A percentile compares a stretch with the other conserved stretches of the same genome.
Evolutionary conservation across 1,139 yeast genomes (phyloP).

Genomic region (Taphrina confusa): DNA sequence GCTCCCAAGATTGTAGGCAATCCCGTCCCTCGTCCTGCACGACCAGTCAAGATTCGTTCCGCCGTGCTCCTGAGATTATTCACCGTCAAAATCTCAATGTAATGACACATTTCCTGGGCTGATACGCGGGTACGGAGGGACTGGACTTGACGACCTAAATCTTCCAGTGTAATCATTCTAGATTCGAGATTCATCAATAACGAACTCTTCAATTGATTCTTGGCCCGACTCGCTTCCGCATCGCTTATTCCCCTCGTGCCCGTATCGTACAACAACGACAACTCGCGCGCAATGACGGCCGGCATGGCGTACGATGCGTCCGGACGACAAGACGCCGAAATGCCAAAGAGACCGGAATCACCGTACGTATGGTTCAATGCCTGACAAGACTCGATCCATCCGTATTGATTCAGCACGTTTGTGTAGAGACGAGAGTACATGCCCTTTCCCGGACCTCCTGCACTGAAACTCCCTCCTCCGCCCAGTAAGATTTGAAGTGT

Average conservation of each 20-base stretch:
- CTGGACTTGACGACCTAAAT: slow-evolving; percentile 91
- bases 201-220: slow-evolving; percentile 87
- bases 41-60: slow-evolving; percentile 70
- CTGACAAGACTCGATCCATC: slow-evolving; percentile 84
- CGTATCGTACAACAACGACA: slow-evolving; percentile 35
- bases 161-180: slow-evolving; percentile 87
- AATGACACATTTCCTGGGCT: slow-evolving; percentile 76
- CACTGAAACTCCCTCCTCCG: slow-evolving; percentile 96
- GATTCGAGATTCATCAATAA: slow-evolving; percentile 90
- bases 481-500: slow-evolving; percentile 90
- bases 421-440: slow-evolving; percentile 95
- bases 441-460: slow-evolving; percentile 99
- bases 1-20: slow-evolving; percentile 83
- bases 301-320: slow-evolving; percentile 35
- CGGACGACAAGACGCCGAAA: slow-evolving; percentile 43
- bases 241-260: slow-evolving; percentile 61
- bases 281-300: slow-evolving; percentile 36
- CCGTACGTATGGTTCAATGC: slow-evolving; percentile 88
- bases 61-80: slow-evolving; percentile 75
- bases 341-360: slow-evolving; percentile 89
- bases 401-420: slow-evolving; percentile 84
- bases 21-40: slow-evolving; percentile 60
- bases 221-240: slow-evolving; percentile 81
- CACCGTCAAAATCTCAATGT: slow-evolving; percentile 67
- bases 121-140: slow-evolving; percentile 69